Base-by-base conservation (phyloP, 139 green algal species). In the Bryopsis sp. region DNA sequence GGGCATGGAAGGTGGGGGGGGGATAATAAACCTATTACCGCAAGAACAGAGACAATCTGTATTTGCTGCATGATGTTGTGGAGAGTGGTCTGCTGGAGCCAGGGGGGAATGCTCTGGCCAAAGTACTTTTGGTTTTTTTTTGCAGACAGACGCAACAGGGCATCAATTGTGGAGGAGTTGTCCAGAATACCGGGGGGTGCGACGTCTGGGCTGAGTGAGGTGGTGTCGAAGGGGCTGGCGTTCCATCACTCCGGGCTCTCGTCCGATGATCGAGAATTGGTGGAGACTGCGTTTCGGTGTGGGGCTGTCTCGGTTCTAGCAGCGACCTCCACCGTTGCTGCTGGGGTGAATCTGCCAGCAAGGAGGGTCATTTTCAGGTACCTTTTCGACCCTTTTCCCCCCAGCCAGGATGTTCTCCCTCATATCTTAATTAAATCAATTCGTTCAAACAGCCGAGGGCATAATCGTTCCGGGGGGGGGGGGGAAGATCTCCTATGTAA, bases 311-410 rank as follows among this genome's bases (percentile, higher is more conserved):
- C 75, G 0, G 89, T 99, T 59, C 76, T 99, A 48, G 84, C 74
- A 58, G 90, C 89, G 28, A 99, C 95, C 2, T 94, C 89, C 64
- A 98, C 93, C 0, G 74, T 99, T 47, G 93, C 92, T 36, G 86
- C 89, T 29, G 89, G 89, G 26, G 88, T 96, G 43, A 96, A 96
- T 77, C 83, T 96, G 74, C 89, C 89, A 0, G 91, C 85, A 1
- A 69, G 88, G 11, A 77, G 91, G 2, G 91, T 97, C 57, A 92
- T 97, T 67, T 92, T 97, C 74, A 58, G 72, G 43, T 54, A 19
- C 15, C 15, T 54, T 54, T 11, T 54, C 11, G 43, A 26, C 19
- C 19, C 43, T 54, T 54, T 11, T 54, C 15, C 43, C 11, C 43
- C 19, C 19, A 54, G 11, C 15, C 19, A 54, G 19, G 43, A 54